A percentile compares a stretch with the other conserved stretches of the same genome.
Evolutionary conservation across 371 early-diverging fungal genomes (phyloP).

Genomic region (Lichtheimia corymbifera): DNA sequence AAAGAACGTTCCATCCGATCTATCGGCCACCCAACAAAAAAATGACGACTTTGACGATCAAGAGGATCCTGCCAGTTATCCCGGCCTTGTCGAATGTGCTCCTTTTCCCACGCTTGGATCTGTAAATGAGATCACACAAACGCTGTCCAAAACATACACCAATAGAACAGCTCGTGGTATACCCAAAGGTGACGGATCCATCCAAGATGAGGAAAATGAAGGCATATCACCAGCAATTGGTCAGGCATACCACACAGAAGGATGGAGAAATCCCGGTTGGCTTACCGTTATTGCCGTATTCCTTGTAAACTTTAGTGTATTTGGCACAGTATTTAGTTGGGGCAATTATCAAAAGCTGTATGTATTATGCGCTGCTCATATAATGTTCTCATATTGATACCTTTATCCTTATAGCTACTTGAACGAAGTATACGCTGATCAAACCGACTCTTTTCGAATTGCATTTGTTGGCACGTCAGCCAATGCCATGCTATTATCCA

Average conservation of each 20-base stretch:
- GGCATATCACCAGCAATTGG: conserved; percentile 12
- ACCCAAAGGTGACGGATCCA: neutral
- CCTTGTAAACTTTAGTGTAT: conserved; percentile 57
- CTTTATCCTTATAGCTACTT: conserved; percentile 24
- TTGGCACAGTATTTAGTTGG: conserved; percentile 59
- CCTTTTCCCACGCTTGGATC: conserved; percentile 40
- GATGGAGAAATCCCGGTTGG: conserved; percentile 46
- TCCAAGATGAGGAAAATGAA: neutral
- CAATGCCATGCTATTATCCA: conserved; percentile 40
- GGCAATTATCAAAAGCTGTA: conserved; percentile 58
- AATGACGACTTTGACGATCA: neutral
- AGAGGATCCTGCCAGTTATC: conserved; percentile 17
- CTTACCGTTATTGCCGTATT: conserved; percentile 52
- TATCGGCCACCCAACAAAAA: too few relatives aligned
- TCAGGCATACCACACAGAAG: conserved; percentile 31
- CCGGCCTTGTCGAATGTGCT: conserved; percentile 34
- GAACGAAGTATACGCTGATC: conserved; percentile 30
- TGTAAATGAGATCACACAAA: conserved; percentile 36
- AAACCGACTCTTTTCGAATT: conserved; percentile 35
- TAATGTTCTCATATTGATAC: neutral
- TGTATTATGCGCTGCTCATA: neutral
- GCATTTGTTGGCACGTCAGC: conserved; percentile 61
- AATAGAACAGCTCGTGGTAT: conserved; percentile 9
- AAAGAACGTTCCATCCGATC: too few relatives aligned
- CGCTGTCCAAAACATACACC: conserved; percentile 25